Percentiles rank a stretch among this genome's conserved stretches.
phyloP scores from a whole-genome alignment of 768 basidiomycete genomes.

The Serendipita sp. region DNA sequence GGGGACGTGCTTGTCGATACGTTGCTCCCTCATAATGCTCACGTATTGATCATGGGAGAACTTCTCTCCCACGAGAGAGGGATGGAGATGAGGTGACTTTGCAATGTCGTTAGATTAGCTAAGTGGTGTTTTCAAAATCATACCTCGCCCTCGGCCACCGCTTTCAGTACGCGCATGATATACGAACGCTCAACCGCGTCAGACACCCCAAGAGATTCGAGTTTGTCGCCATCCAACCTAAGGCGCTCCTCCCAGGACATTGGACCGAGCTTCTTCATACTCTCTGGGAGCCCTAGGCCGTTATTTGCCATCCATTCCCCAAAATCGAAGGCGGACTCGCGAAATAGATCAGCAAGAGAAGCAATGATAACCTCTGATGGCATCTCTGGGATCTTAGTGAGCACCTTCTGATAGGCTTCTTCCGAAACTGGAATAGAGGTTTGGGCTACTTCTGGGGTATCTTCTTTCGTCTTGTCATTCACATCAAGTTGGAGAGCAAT shows the following conservation, averaged over 20 bases:
- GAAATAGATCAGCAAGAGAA: background rate
- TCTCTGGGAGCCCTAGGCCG: background rate
- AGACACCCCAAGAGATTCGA: background rate
- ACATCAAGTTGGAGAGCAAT: background rate
- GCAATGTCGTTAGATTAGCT: background rate
- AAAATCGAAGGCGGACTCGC: background rate
- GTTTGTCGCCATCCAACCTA: background rate
- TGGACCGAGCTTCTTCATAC: background rate
- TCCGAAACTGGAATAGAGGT: background rate
- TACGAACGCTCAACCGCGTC: background rate
- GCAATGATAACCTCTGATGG: conserved; percentile 3
- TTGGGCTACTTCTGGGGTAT: background rate
- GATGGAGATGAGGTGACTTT: background rate
- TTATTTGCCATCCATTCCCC: background rate
- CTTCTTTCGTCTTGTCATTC: background rate
- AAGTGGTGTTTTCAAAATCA: background rate
- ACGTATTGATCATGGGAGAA: background rate
- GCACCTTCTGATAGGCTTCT: background rate
- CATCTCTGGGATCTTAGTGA: conserved; percentile 3
- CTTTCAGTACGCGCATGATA: conserved; percentile 2
- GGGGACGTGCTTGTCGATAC: conserved; percentile 4
- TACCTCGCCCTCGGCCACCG: conserved; percentile 1
- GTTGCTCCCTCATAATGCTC: background rate
- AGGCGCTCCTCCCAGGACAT: conserved; percentile 2
- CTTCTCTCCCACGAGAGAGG: background rate